Base-by-base conservation (phyloP, 192 early-diverging fungal species). In the Linderina pennispora region DNA sequence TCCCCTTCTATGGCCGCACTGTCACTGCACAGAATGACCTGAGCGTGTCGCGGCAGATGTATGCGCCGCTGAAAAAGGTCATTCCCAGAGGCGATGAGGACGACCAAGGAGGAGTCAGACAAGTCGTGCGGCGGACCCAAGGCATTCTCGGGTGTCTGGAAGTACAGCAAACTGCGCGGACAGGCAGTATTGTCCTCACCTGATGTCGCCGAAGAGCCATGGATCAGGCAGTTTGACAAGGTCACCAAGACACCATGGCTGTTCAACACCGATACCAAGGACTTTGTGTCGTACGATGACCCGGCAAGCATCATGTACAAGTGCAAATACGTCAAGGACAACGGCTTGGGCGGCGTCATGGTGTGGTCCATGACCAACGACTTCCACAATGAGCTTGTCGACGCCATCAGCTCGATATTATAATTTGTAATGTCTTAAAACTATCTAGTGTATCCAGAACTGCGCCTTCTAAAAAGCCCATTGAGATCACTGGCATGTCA, bases 271-370 rank as follows among this genome's bases (percentile, higher is more conserved):
- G 47, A 48, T 0, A 85, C 70, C 3, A 74, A 45, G 19, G 55
- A 65, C 23, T 85, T 82, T 55, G 77, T 90, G 36, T 83, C 84
- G 0, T 90, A 88, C 53, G 84, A 87, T 51, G 58, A 72, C 22
- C 53, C 78, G 0, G 23, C 73, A 9, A 62, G 53, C 23, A 50
- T 78, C 14, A 81, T 79, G 31, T 73, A 74, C 0, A 66, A 80
- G 40, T 73, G 66, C 38, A 72, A 73, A 17, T 58, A 55, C 25
- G 68, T 68, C 2, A 51, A 60, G 16, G 37, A 53, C 2, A 25
- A 15, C 26, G 65, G 68, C 1, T 51, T 90, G 25, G 81, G 65
- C n/a, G 86, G 86, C 10, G 60, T 84, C 36, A 86, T 88, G 84
- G 66, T 83, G 6, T 88, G 85, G 83, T 75, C 77, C 3, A 46